Evolutionary conservation across 1,284 basidiomycete species (phyloP), one percentile per base, ranked within the genome.

Genomic region (Paramarasmius palmivorus): DNA sequence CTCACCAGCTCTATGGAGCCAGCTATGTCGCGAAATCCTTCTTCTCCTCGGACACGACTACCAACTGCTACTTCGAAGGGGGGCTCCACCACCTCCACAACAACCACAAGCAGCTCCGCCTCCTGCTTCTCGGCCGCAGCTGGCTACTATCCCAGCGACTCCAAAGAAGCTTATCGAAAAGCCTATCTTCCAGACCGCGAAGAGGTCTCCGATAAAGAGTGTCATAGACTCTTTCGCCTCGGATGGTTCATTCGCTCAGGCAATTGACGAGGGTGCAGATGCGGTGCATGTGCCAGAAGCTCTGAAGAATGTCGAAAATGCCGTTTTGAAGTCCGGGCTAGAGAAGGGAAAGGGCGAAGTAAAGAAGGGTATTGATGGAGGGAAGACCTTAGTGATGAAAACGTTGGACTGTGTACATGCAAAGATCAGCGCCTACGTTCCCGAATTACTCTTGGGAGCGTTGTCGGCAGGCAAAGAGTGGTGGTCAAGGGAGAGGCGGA

Each of bases 31-130:
- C 2, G 81, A 84, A 50, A 76, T 81, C 20, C 74, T 92, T 2
- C 58, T 85, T 5, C 67, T 78, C 8, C 72, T 93, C 1, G 88
- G 85, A 4, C 67, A 72, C 1, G 88, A 92, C 63, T 88, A 88
- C 59, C 82, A 84, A 55, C 68, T 74, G 1, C 70, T 89, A 37
- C 64, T 83, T 3, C 71, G 76, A 2, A 70, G 77, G 19, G 88
- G 88, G 1, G 67, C 73, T 34, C 74, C 77, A 19, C 58, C 63
- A 8, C 57, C 68, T 2, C 62, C 69, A 9, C 54, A 65, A 8
- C 47, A 60, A 55, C 57, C 67, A 4, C 42, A 63, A 7, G 55
- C 63, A 3, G 25, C 72, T 36, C 51, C 63, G 15, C 45, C 65
- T 5, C 54, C 66, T 4, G 57, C 65, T 1, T 46, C 63, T 3